These are phyloP conservation scores for Citrus unshiu DNA, from an alignment of 345 rosid genomes.

Conservation along the genomic window DNA sequence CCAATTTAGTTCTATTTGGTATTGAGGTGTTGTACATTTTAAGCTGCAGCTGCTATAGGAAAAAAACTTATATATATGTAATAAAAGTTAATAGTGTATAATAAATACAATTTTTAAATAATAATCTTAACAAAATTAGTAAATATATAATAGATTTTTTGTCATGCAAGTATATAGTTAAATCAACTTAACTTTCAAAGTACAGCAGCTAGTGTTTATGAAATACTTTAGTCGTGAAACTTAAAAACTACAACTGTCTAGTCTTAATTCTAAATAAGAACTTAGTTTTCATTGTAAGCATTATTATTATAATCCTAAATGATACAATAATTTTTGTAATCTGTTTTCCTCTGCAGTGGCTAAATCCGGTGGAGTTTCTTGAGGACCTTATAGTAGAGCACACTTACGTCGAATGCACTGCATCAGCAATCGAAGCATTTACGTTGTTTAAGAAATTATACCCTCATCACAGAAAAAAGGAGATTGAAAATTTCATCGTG, in stretches of 20 bases:
- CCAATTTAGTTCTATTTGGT: background rate
- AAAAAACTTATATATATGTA: too few species aligned
- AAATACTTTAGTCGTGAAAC: accelerated
- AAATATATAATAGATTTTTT: too few species aligned
- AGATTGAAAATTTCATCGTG: conserved; percentile 38
- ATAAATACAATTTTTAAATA: too few species aligned
- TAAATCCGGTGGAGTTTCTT: conserved; percentile 56
- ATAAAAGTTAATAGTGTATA: too few species aligned
- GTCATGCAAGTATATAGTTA: too few species aligned
- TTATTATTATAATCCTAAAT: background rate
- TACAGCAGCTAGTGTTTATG: accelerated
- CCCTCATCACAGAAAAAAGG: conserved; percentile 43
- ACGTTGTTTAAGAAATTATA: conserved; percentile 38
- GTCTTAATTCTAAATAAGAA: background rate
- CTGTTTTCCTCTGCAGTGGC: conserved; percentile 28
- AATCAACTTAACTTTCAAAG: too few species aligned
- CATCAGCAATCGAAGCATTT: conserved; percentile 39
- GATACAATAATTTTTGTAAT: background rate
- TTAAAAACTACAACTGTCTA: too few species aligned
- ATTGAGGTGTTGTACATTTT: too few species aligned
- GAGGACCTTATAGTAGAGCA: conserved; percentile 45
- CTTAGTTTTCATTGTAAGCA: background rate
- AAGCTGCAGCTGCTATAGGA: too few species aligned
- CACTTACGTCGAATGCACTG: conserved; percentile 60
- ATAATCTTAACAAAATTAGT: too few species aligned